phyloP scores from a whole-genome alignment of 1,139 yeast species.

The Candida labiduridarum region DNA sequence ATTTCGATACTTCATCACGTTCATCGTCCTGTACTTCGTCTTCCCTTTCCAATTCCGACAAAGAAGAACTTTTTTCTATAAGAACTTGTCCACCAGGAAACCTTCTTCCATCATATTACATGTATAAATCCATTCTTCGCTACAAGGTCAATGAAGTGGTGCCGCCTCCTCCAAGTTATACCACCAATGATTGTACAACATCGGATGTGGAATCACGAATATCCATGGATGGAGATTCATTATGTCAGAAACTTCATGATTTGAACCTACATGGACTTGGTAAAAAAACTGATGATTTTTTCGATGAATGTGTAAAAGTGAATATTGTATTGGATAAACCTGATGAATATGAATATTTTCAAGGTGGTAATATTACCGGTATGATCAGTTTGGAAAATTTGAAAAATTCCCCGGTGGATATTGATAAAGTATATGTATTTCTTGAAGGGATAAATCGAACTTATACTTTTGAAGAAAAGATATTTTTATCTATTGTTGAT shows the following conservation, averaged over 20 bases:
- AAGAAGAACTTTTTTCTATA: background rate
- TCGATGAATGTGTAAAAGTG: constrained; percentile 1
- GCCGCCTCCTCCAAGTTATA: constrained; percentile 11
- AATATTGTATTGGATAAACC: background rate
- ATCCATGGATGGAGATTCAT: constrained; percentile 2
- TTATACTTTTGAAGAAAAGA: background rate
- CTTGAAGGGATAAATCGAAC: constrained; percentile 10
- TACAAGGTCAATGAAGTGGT: constrained; percentile 4
- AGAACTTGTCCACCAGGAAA: background rate
- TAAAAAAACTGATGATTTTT: background rate
- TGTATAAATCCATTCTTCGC: constrained; percentile 11
- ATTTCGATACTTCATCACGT: background rate
- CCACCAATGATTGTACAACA: background rate
- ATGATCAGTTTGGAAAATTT: constrained; percentile 4
- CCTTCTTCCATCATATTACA: constrained; percentile 15
- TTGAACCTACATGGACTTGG: background rate
- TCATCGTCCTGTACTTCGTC: too few species aligned
- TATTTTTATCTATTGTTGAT: constrained; percentile 13
- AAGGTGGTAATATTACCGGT: constrained; percentile 12
- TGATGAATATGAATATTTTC: constrained; percentile 7
- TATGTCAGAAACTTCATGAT: constrained; percentile 5
- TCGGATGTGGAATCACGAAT: background rate
- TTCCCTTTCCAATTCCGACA: background rate
- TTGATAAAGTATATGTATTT: constrained; percentile 11
- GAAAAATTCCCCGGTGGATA: background rate